Base-by-base conservation (phyloP, 78 protist species). In the Dictyostelium firmibasis region DNA sequence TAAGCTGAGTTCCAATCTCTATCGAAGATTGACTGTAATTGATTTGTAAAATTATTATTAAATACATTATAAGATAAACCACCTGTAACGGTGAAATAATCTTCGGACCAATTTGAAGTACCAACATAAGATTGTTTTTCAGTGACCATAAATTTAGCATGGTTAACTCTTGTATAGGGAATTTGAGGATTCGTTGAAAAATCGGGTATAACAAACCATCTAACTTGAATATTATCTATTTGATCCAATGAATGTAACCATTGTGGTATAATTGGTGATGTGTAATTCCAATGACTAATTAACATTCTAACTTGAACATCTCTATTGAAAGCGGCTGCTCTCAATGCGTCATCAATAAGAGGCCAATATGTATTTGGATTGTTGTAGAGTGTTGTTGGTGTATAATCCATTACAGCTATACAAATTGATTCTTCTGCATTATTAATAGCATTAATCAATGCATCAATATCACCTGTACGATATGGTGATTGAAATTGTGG, bases 91-190 rank as follows among this genome's bases (percentile, higher is more conserved):
- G 83, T 82, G 78, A 88, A 97, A 29, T 97, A 97, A 77, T 97
- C 98, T 36, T 4, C 29, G 0, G 86, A 74, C 98, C 98, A 97
- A 77, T 97, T 97, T 33, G 91, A 85, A 5, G 98, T 97, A 31
- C 86, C 77, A 35, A 97, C 88, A 14, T 84, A 96, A 23, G 93
- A 91, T 70, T 87, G 77, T 33, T 72, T 4, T 47, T 97, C 98
- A 13, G 98, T 96, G 23, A 97, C 98, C 95, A 97, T 62, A 82
- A 75, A 97, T 77, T 97, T 97, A 33, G 98, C 97, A 74, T 97
- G 98, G 50, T 97, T 96, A 25, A 97, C 98, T 31, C 98, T 77
- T 8, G 98, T 91, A 91, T 72, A 97, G 7, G 98, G 98, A 0
- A 92, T 81, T 85, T 79, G 92, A 23, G 82, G 91, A 25, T 75